These are phyloP conservation scores for Apiospora kogelbergensis DNA, from an alignment of 2,329 filamentous ascomycete genomes.

Conservation along the genomic window DNA sequence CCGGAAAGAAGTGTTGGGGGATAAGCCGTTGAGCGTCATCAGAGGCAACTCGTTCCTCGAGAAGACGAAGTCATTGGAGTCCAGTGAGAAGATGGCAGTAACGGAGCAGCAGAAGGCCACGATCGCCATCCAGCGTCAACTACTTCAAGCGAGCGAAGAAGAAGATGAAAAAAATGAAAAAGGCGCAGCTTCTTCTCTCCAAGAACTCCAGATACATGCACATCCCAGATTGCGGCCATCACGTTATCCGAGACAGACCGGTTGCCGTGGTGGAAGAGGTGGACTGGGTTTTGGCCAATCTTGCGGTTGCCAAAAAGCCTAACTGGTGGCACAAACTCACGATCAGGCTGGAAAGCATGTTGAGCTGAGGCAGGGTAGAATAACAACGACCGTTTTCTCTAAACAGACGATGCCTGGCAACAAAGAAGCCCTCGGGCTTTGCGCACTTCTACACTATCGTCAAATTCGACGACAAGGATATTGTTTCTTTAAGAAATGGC, in stretches of 20 bases:
- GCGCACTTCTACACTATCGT: neutral
- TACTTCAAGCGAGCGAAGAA: conserved; percentile 21
- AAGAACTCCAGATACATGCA: conserved; percentile 20
- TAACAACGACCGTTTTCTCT: neutral
- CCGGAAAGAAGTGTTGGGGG: conserved; percentile 17
- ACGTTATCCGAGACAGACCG: conserved; percentile 26
- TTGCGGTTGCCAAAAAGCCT: neutral
- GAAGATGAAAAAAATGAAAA: conserved; percentile 29
- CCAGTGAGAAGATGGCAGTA: conserved; percentile 6
- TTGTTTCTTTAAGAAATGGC: neutral
- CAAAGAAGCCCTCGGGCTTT: neutral
- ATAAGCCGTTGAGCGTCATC: conserved; percentile 26
- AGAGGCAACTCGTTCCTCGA: conserved; percentile 24
- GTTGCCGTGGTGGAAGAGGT: conserved; percentile 26
- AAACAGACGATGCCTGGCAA: neutral
- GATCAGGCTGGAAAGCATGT: neutral
- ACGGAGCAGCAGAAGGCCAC: neutral
- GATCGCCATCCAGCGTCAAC: conserved; percentile 16
- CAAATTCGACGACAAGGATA: neutral
- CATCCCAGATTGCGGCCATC: conserved; percentile 26
- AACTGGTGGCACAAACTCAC: neutral
- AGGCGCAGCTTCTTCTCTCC: conserved; percentile 25
- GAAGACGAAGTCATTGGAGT: conserved; percentile 21
- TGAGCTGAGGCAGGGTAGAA: neutral
- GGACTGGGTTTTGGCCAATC: conserved; percentile 24